phyloP scores from a whole-genome alignment of 1,284 basidiomycete species.

The Melampsora americana region DNA sequence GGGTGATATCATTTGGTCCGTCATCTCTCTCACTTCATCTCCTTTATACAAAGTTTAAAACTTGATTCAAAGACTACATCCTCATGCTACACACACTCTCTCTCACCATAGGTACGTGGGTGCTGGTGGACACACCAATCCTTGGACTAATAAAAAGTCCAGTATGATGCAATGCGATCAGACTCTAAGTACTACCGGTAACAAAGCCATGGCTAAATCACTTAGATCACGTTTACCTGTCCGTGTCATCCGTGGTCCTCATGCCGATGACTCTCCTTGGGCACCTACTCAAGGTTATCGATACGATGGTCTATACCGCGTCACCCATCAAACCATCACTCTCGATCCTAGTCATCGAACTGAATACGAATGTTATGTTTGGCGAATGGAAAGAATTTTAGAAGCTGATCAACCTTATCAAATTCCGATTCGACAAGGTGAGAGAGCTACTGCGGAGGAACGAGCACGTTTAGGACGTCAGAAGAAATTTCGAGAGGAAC shows the following conservation, averaged over 20 bases:
- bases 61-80: neutral
- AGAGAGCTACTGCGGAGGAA: neutral
- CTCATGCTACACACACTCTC: neutral
- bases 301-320: slow-evolving; percentile 75
- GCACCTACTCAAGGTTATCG: slow-evolving; percentile 61
- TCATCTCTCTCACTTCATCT: too few relatives aligned
- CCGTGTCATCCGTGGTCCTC: slow-evolving; percentile 75
- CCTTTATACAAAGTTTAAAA: neutral
- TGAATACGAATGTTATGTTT: slow-evolving; percentile 3
- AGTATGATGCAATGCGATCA: slow-evolving; percentile 8
- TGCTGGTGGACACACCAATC: slow-evolving; percentile 7
- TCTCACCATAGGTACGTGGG: slow-evolving; percentile 28
- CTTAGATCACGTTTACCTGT: slow-evolving; percentile 67
- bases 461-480: neutral
- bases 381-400: slow-evolving; percentile 21
- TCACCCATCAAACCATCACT: slow-evolving; percentile 56
- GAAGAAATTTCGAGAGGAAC: neutral
- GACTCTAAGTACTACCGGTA: neutral
- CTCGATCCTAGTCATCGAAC: slow-evolving; percentile 8
- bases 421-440: slow-evolving; percentile 7
- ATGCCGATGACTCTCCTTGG: slow-evolving; percentile 64
- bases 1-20: slow-evolving; percentile 72
- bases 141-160: neutral
- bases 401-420: neutral
- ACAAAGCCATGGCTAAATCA: slow-evolving; percentile 56